Conservation (phyloP, 192 early-diverging fungal genomes). For the Oehlia diaphana region DNA sequence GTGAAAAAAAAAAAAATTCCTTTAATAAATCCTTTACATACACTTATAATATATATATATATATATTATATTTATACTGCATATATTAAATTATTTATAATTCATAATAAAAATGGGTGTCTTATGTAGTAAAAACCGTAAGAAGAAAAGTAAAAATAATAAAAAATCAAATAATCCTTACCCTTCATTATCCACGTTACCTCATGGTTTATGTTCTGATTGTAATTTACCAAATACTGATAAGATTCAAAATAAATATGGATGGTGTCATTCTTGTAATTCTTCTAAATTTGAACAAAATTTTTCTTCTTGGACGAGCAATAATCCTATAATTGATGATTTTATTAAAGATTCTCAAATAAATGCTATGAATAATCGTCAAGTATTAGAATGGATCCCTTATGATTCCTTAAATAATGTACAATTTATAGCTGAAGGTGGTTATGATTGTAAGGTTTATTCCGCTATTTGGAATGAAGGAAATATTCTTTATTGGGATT, state of each 20-base stretch:
- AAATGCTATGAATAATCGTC: slow-evolving; percentile 8
- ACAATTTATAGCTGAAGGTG: slow-evolving; percentile 1
- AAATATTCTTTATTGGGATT: slow-evolving; percentile 11
- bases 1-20: too few relatives aligned
- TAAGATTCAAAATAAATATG: background rate
- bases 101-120: background rate
- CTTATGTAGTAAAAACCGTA: background rate
- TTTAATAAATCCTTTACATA: too few relatives aligned
- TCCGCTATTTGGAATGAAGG: slow-evolving; percentile 6
- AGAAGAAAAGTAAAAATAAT: background rate
- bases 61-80: too few relatives aligned
- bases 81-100: too few relatives aligned
- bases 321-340: slow-evolving; percentile 5
- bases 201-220: background rate
- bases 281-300: slow-evolving; percentile 5
- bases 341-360: slow-evolving; percentile 18
- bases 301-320: slow-evolving; percentile 9
- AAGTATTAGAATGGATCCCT: slow-evolving; percentile 22
- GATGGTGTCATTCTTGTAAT: slow-evolving; percentile 24
- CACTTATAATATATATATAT: background rate
- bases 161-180: background rate
- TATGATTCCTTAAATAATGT: background rate
- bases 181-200: background rate
- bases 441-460: slow-evolving; percentile 9
- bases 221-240: slow-evolving; percentile 14